Conservation (phyloP, 2,329 filamentous ascomycete genomes). For the Colletotrichum musae region DNA sequence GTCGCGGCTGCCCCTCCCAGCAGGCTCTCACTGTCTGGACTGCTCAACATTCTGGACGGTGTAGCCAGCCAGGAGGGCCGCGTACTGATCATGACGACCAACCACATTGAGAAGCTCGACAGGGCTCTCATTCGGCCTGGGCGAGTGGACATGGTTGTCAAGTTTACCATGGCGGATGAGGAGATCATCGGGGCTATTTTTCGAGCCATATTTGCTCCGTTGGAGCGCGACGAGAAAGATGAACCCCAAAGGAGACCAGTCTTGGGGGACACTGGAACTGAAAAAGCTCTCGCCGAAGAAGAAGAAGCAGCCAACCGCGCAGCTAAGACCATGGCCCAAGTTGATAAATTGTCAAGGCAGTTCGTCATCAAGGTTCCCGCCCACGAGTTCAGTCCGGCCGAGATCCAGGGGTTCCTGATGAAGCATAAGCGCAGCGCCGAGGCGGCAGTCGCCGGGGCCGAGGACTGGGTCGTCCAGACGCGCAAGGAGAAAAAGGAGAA, state of each 20-base stretch:
- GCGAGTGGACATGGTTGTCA: constrained; percentile 72
- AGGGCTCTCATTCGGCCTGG: constrained; percentile 74
- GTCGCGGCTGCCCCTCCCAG: constrained; percentile 44
- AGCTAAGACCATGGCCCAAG: constrained; percentile 54
- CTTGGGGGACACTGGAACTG: constrained; percentile 24
- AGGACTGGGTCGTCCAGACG: constrained; percentile 65
- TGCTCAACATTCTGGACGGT: constrained; percentile 87
- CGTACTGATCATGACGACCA: constrained; percentile 77
- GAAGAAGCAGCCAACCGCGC: constrained; percentile 51
- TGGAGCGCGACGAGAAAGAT: constrained; percentile 59
- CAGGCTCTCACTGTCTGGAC: constrained; percentile 78
- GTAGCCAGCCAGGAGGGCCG: constrained; percentile 75
- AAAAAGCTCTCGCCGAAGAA: constrained; percentile 50
- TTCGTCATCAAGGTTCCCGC: constrained; percentile 68
- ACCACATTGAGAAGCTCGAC: constrained; percentile 73
- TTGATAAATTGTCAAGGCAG: constrained; percentile 61
- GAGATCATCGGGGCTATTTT: constrained; percentile 70
- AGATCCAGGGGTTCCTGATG: constrained; percentile 72
- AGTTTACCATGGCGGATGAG: constrained; percentile 68
- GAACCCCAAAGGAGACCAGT: not conserved
- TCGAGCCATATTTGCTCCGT: constrained; percentile 68
- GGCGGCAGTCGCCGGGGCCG: constrained; percentile 61
- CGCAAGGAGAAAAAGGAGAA: constrained; percentile 64
- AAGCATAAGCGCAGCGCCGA: constrained; percentile 68
- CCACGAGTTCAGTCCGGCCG: constrained; percentile 71